Conservation (phyloP, 1,139 yeast species). For the Protomyces arabidopsidicola region DNA sequence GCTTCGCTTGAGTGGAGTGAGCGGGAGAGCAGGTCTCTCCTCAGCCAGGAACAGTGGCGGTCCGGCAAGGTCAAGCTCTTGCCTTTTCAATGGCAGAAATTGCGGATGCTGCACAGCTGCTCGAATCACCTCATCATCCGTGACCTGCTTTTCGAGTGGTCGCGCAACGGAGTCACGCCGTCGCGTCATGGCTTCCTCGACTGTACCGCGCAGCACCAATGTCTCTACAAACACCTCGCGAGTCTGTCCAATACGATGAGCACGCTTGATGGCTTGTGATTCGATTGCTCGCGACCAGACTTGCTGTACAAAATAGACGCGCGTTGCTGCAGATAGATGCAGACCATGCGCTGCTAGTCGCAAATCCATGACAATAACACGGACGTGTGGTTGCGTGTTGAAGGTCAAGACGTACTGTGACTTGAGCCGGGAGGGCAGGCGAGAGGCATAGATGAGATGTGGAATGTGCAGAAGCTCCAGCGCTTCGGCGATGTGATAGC, state of each 20-base stretch:
- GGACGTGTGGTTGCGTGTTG: conserved; percentile 47
- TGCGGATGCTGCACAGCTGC: conserved; percentile 6
- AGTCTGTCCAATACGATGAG: conserved; percentile 66
- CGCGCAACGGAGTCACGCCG: conserved; percentile 24
- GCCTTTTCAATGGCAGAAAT: background rate
- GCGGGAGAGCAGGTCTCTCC: background rate
- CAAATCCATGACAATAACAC: conserved; percentile 61
- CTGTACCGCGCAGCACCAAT: conserved; percentile 53
- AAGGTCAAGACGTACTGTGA: conserved; percentile 54
- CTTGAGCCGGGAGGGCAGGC: conserved; percentile 50
- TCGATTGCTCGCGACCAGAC: conserved; percentile 66
- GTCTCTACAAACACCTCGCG: conserved; percentile 61
- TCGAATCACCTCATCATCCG: conserved; percentile 9
- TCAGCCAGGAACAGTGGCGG: background rate
- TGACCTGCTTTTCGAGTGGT: conserved; percentile 1
- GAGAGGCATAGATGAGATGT: conserved; percentile 61
- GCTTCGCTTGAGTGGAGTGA: background rate
- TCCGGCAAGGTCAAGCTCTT: background rate
- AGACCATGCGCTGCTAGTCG: conserved; percentile 66
- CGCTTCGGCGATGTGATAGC: conserved; percentile 58
- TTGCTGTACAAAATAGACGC: conserved; percentile 63
- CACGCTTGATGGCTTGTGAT: conserved; percentile 69
- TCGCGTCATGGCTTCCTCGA: conserved; percentile 62
- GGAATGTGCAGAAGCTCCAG: conserved; percentile 57
- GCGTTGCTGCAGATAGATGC: conserved; percentile 62